Base-by-base conservation (phyloP, 2,329 filamentous ascomycete species). In the Exophiala mesophila region DNA sequence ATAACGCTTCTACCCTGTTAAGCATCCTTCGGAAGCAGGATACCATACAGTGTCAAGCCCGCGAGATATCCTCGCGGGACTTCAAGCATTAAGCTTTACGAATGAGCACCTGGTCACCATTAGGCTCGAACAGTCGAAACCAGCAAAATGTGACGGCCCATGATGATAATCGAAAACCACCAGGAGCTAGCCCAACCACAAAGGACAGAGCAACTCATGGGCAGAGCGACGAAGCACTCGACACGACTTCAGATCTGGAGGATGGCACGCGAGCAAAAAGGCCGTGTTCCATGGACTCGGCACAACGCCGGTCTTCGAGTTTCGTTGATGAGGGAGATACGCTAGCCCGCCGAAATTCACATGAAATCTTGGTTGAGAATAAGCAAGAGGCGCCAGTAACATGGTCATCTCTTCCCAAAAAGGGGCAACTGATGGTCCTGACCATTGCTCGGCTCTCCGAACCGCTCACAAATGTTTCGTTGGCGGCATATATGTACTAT, bases 401-500 rank as follows among this genome's bases (percentile, higher is more conserved):
- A 46, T 92, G 85, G 86, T 68, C 68, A 29, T 80, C 83, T 9
- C 69, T 94, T 1, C 88, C 88, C 0, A 74, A 77, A 44, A 94
- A 88, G 63, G 72, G 78, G 33, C 88, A 94, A 63, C 73, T 94
- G 15, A 67, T 82, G 20, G 81, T 94, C 44, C 72, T 94, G 36
- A 88, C 83, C 0, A 67, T 94, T 32, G 83, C 87, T 6, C 79
- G 88, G 19, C 69, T 94, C 16, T 87, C 84, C 8, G 88, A 94
- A 59, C 88, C 88, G 3, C 68, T 94, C 24, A 84, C 86, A 0
- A 85, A 92, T 58, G 88, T 85, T 1, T 86, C 81, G 9, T 63
- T 88, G 6, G 76, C 84, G 63, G 77, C 84, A 2, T 94, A 94
- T 63, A 80, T 94, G 71, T 94, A 87, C 65, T 94, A 90, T 63